These are phyloP conservation scores for Ceratobasidium sp. DNA, from an alignment of 1,284 basidiomycete genomes.

Conservation along the genomic window DNA sequence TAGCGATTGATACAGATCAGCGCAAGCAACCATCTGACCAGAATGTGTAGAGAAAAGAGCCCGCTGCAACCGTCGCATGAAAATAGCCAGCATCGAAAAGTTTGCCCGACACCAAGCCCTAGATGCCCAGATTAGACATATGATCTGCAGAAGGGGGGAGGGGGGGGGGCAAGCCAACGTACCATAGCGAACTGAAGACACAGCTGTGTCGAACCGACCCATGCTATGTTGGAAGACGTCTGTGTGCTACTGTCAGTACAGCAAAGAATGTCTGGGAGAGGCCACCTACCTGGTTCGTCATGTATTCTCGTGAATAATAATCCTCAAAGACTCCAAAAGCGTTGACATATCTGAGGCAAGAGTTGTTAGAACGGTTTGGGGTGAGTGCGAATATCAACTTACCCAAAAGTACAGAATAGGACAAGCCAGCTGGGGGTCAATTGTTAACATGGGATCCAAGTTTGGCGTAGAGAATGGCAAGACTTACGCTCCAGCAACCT, in stretches of 20 bases:
- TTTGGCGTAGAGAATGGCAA: neutral
- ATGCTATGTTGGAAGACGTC: slow-evolving; percentile 32
- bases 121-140: neutral
- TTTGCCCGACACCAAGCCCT: slow-evolving; percentile 32
- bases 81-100: slow-evolving; percentile 38
- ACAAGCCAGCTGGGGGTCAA: slow-evolving; percentile 22
- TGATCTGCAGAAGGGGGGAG: neutral
- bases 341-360: slow-evolving; percentile 4
- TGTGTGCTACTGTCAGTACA: neutral
- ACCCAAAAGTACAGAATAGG: slow-evolving; percentile 38
- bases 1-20: neutral
- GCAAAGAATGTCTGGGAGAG: too few relatives aligned
- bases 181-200: slow-evolving; percentile 35
- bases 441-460: neutral
- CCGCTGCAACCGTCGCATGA: slow-evolving; percentile 17
- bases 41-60: slow-evolving; percentile 21
- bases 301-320: slow-evolving; percentile 25
- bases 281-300: slow-evolving; percentile 26
- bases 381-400: neutral
- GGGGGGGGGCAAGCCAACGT: neutral
- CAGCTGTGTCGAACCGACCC: slow-evolving; percentile 37
- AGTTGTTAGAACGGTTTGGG: neutral
- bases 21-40: neutral
- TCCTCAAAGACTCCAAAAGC: slow-evolving; percentile 39
- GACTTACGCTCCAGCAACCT: slow-evolving; percentile 40